A percentile compares a stretch with the other conserved stretches of the same genome.
These are phyloP conservation scores for Phaeosphaeriaceae sp. DNA, from an alignment of 2,329 filamentous ascomycete species.

Conservation along the genomic window DNA sequence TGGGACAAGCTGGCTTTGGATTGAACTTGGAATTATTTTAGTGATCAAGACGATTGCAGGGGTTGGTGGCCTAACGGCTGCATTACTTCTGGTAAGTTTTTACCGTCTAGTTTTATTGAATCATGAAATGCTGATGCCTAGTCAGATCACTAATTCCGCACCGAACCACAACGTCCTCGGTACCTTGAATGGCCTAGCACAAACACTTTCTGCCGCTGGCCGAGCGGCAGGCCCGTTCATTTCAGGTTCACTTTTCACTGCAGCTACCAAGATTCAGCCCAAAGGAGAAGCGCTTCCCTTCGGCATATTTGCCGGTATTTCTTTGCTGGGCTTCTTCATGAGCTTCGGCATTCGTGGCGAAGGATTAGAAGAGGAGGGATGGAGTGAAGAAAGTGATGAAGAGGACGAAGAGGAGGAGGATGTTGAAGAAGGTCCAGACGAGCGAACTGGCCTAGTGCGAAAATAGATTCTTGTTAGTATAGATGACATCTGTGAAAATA, in stretches of 20 bases:
- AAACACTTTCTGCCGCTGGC: slow-evolving; percentile 89
- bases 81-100: slow-evolving; percentile 76
- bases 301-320: slow-evolving; percentile 83
- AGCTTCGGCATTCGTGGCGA: slow-evolving; percentile 77
- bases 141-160: slow-evolving; percentile 88
- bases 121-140: slow-evolving; percentile 14
- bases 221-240: slow-evolving; percentile 87
- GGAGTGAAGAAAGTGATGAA: slow-evolving; percentile 49
- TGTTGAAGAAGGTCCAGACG: slow-evolving; percentile 25
- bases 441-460: slow-evolving; percentile 39
- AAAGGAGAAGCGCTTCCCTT: slow-evolving; percentile 88
- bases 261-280: slow-evolving; percentile 73
- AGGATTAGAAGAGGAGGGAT: slow-evolving; percentile 65
- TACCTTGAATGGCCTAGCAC: slow-evolving; percentile 89
- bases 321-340: slow-evolving; percentile 78
- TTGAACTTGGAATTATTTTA: slow-evolving; percentile 79
- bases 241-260: slow-evolving; percentile 83
- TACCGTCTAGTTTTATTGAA: background rate
- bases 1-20: slow-evolving; percentile 74
- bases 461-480: slow-evolving; percentile 19
- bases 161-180: slow-evolving; percentile 85
- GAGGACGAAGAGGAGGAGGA: slow-evolving; percentile 38
- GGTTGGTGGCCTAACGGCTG: slow-evolving; percentile 88
- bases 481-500: background rate
- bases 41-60: slow-evolving; percentile 89